These are phyloP conservation scores for Fusarium abutilonis DNA, from an alignment of 2,329 filamentous ascomycete species.

Conservation along the genomic window DNA sequence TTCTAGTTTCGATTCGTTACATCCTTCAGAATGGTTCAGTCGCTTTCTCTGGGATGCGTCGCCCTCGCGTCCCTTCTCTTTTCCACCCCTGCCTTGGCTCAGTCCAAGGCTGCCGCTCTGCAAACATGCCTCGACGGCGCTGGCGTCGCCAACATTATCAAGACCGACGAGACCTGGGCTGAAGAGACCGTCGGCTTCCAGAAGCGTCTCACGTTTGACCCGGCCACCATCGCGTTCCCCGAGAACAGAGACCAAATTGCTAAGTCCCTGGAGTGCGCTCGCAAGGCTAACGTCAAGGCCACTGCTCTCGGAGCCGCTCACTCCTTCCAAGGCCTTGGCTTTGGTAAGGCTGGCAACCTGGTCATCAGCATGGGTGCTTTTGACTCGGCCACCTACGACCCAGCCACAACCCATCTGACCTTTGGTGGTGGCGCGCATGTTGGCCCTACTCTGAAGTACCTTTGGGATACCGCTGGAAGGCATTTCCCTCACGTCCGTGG, in stretches of 20 bases:
- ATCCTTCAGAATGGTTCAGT: neutral
- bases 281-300: conserved; percentile 36
- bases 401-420: conserved; percentile 25
- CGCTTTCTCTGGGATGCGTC: neutral
- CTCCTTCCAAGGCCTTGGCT: conserved; percentile 39
- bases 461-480: conserved; percentile 41
- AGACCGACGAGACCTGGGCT: conserved; percentile 34
- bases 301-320: conserved; percentile 40
- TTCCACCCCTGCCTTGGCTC: conserved; percentile 2
- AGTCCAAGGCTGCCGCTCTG: conserved; percentile 14
- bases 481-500: conserved; percentile 42
- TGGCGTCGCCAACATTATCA: conserved; percentile 33
- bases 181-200: conserved; percentile 34
- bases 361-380: conserved; percentile 43
- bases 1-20: neutral
- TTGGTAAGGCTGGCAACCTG: conserved; percentile 38
- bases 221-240: conserved; percentile 38
- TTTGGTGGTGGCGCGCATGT: conserved; percentile 41
- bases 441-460: conserved; percentile 38
- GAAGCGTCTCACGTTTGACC: conserved; percentile 36
- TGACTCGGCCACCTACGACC: conserved; percentile 38
- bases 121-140: conserved; percentile 30
- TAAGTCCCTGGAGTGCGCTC: conserved; percentile 37
- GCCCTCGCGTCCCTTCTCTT: conserved; percentile 11
- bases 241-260: conserved; percentile 37